Percentiles rank a stretch among this genome's conserved stretches.
These are phyloP conservation scores for Sambucus nigra DNA, from an alignment of 129 eudicot species.

Conservation along the genomic window DNA sequence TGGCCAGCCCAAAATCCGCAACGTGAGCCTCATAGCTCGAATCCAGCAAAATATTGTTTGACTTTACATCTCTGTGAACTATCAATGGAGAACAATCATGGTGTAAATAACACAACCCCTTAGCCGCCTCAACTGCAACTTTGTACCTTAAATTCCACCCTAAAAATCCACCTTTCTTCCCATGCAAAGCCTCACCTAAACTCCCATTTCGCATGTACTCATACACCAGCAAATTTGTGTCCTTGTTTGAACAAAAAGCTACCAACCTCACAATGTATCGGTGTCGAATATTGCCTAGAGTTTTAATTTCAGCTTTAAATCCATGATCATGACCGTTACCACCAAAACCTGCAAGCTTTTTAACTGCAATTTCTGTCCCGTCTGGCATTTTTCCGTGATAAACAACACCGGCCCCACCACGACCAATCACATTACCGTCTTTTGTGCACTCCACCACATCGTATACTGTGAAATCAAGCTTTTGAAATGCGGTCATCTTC, in stretches of 20 bases:
- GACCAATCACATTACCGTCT: slow-evolving; percentile 84
- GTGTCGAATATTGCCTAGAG: slow-evolving; percentile 87
- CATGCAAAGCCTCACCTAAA: slow-evolving; percentile 79
- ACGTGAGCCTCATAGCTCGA: slow-evolving; percentile 85
- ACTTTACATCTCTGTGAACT: slow-evolving; percentile 85
- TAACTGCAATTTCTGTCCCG: slow-evolving; percentile 80
- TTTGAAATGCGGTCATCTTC: slow-evolving; percentile 84
- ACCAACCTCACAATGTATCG: slow-evolving; percentile 73
- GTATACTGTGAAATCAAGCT: slow-evolving; percentile 52
- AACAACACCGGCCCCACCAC: slow-evolving; percentile 92
- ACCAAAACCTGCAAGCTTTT: slow-evolving; percentile 56
- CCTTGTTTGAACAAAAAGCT: slow-evolving; percentile 83
- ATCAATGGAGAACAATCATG: slow-evolving; percentile 93
- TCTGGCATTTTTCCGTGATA: slow-evolving; percentile 87
- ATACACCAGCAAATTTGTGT: slow-evolving; percentile 69
- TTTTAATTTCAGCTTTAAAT: slow-evolving; percentile 73
- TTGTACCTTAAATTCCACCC: slow-evolving; percentile 85
- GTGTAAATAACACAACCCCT: slow-evolving; percentile 84
- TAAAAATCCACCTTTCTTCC: slow-evolving; percentile 56
- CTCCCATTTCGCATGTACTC: slow-evolving; percentile 98
- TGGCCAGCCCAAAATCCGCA: slow-evolving; percentile 93
- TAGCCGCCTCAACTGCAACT: slow-evolving; percentile 66
- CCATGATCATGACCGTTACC: slow-evolving; percentile 69
- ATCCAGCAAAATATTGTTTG: slow-evolving; percentile 66
- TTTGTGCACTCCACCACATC: slow-evolving; percentile 76